A percentile compares a stretch with the other conserved stretches of the same genome.
phyloP scores from a whole-genome alignment of 768 basidiomycete genomes.

The Suillus sp. region DNA sequence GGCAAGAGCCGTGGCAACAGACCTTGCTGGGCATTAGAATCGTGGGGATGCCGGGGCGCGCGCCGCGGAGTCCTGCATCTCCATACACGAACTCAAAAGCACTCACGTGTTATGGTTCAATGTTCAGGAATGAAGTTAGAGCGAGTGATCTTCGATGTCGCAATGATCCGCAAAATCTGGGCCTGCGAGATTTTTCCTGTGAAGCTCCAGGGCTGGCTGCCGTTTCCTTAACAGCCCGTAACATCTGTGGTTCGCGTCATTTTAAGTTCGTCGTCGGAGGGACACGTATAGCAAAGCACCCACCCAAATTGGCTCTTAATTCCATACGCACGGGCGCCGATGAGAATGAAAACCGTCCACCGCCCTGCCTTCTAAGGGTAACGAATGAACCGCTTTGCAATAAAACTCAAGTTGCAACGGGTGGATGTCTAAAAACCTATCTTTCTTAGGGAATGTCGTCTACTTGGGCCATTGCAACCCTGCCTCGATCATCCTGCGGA shows the following conservation, averaged over 20 bases:
- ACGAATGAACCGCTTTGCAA: neutral
- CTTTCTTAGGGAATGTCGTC: neutral
- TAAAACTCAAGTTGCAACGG: neutral
- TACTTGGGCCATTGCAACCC: neutral
- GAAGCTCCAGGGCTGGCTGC: slow-evolving; percentile 8
- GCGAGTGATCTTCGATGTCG: neutral
- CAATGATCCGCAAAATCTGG: slow-evolving; percentile 2
- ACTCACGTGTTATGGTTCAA: slow-evolving; percentile 3
- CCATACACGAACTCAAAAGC: neutral
- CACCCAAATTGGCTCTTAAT: neutral
- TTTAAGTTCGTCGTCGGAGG: neutral
- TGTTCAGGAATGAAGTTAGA: neutral
- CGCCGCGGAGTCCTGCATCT: neutral
- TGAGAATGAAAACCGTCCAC: neutral
- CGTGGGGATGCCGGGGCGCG: slow-evolving; percentile 1
- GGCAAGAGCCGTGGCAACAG: slow-evolving; percentile 2
- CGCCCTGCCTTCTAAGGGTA: neutral
- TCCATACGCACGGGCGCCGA: neutral
- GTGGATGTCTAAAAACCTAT: neutral
- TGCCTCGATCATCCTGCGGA: neutral
- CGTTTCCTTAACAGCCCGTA: neutral
- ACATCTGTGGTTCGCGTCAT: neutral
- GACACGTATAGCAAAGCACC: neutral
- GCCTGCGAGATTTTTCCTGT: neutral
- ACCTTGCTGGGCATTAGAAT: neutral